A percentile compares a stretch with the other conserved stretches of the same genome.
These are phyloP conservation scores for Solanum chilense DNA, from an alignment of 257 asterid species.

Conservation along the genomic window DNA sequence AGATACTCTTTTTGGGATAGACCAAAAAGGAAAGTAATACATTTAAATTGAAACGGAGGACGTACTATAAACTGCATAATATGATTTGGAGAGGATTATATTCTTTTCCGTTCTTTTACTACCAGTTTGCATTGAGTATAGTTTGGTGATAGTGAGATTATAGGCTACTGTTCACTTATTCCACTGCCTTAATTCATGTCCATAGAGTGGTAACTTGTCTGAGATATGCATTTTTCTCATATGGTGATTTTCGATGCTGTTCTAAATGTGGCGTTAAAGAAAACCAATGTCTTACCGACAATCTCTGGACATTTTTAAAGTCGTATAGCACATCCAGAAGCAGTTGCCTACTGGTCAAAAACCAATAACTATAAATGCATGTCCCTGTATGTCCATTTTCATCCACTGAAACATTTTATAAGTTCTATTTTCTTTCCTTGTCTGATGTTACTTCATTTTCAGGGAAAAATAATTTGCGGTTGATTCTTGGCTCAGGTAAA, in stretches of 20 bases:
- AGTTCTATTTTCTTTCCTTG: not conserved
- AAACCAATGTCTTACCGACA: conserved; percentile 5
- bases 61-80: not conserved
- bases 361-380: not conserved
- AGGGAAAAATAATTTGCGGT: not conserved
- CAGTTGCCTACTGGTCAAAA: not conserved
- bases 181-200: conserved; percentile 6
- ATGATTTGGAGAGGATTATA: not conserved
- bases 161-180: not conserved
- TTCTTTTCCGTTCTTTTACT: not conserved
- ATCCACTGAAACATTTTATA: not conserved
- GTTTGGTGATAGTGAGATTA: not conserved
- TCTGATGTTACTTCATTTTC: not conserved
- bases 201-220: not conserved
- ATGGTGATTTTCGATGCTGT: conserved; percentile 20
- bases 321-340: not conserved
- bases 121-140: not conserved
- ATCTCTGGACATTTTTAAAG: not conserved
- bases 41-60: not conserved
- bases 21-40: not conserved
- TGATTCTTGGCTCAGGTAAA: conserved; percentile 9
- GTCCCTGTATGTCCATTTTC: not conserved
- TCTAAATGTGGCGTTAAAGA: conserved; percentile 9
- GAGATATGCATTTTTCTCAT: conserved; percentile 2
- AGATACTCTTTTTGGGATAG: not conserved